Evolutionary conservation across 179 eudicot species (phyloP), one percentile per base, ranked within the genome.

Genomic region (Camellia oleifera): DNA sequence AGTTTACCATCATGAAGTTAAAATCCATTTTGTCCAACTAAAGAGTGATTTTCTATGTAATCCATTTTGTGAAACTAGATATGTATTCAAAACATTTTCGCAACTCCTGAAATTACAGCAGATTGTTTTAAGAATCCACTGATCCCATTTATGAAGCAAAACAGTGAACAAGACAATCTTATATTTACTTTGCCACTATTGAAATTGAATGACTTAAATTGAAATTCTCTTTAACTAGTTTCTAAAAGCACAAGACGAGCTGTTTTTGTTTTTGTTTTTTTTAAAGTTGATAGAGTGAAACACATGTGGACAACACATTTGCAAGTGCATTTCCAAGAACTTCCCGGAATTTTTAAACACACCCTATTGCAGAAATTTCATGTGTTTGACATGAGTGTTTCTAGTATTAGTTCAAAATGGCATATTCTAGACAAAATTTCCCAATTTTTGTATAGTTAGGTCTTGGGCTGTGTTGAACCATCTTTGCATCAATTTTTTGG

Each of bases 11-110:
- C 4, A 63, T 50, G 18, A 12, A 45, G 52, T 17, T n/a, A 60
- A 20, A 64, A 77, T 53, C 63, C 72, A 77, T 48, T 23, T 12
- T 45, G 50, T 65, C 54, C 42, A 65, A 65, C 54, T 26, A 64
- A 1, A 64, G 11, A 26, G 9, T 64, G 69, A 48, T 23, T 23
- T 23, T 23, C 26, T 23, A 23, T 23, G 26, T 23, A 23, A 23
- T 23, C 26, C 26, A 23, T 23, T 23, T 23, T 23, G 26, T 23
- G 26, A 23, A 0, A 23, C 26, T 23, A 23, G 26, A 23, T 0
- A 23, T 23, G 26, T 23, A 23, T 23, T 23, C 26, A 23, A 23
- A 23, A 23, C 26, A 23, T 23, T 23, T 23, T 23, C 26, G 26
- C 26, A 23, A 23, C 26, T 23, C 26, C 26, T 23, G 26, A 23